phyloP scores from a whole-genome alignment of 805 yeast genomes.

The Candida wancherniae region DNA sequence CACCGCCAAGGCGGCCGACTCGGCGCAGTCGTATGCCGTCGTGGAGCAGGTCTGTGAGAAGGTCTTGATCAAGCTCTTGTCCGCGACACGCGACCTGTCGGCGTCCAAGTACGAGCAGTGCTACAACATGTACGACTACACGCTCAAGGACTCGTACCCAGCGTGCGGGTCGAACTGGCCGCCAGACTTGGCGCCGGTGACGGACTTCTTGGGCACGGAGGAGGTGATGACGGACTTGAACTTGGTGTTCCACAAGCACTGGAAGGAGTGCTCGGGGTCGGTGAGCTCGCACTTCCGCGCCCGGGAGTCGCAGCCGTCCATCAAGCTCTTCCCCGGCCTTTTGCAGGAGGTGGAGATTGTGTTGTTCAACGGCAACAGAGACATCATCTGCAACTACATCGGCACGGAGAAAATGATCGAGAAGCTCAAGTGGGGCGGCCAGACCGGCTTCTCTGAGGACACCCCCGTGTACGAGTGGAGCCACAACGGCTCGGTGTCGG shows the following conservation, averaged over 20 bases:
- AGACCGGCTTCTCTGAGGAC: slow-evolving; percentile 45
- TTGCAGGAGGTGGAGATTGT: slow-evolving; percentile 57
- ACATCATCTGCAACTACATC: slow-evolving; percentile 77
- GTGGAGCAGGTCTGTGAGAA: slow-evolving; percentile 38
- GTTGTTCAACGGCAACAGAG: slow-evolving; percentile 83
- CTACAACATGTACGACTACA: slow-evolving; percentile 77
- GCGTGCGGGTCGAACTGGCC: slow-evolving; percentile 96
- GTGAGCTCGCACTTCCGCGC: slow-evolving; percentile 56
- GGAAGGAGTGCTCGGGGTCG: slow-evolving; percentile 74
- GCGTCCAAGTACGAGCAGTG: slow-evolving; percentile 48
- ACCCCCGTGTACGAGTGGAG: slow-evolving; percentile 35
- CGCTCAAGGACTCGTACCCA: slow-evolving; percentile 69
- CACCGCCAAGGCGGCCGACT: slow-evolving; percentile 18
- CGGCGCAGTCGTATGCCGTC: slow-evolving; percentile 5
- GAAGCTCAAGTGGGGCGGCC: slow-evolving; percentile 55
- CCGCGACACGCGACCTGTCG: slow-evolving; percentile 22
- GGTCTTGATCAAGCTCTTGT: slow-evolving; percentile 38
- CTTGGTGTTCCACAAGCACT: slow-evolving; percentile 37
- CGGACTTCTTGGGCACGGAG: slow-evolving; percentile 44
- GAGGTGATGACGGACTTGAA: slow-evolving; percentile 51
- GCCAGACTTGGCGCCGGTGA: slow-evolving; percentile 45
- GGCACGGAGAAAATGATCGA: slow-evolving; percentile 69
- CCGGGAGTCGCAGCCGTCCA: slow-evolving; percentile 51
- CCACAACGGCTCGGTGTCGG: slow-evolving; percentile 36
- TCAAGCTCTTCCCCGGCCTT: slow-evolving; percentile 62